Base-by-base conservation (phyloP, 331 rosid species). In the Telfairia occidentalis region DNA sequence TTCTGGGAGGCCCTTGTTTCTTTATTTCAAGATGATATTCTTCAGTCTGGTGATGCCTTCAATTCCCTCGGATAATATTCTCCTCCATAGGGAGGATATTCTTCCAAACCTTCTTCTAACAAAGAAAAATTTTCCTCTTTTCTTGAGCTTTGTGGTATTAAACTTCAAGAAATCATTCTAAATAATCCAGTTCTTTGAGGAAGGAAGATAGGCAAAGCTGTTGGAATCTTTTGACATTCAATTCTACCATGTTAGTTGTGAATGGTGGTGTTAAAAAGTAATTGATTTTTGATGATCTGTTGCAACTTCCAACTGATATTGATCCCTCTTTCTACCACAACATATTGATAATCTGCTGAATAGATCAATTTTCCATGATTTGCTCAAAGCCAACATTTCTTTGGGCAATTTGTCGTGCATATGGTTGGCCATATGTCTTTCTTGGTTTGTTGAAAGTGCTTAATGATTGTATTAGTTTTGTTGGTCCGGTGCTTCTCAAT, bases 401-500 rank as follows among this genome's bases (percentile, higher is more conserved):
- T 77, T 83, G 86, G 87, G 97, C 96, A 73, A 82, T 89, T 32
- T 91, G 91, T 83, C 63, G 60, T 83, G 98, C 96, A 73, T 93
- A 91, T 85, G 97, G 98, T 70, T 91, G 96, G 98, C 96, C 94
- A 50, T 93, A 93, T 78, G 64, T 83, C 75, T 61, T 83, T 85
- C 87, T 93, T 67, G 98, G 98, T 60, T 87, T 93, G 45, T 76
- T 93, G 75, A 91, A 94, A 96, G 96, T 89, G 84, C 79, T 91
- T 79, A 94, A 94, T 84, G 98, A 94, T 76, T 87, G 81, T 79
- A 84, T 89, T 80, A 92, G 97, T 80, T 94, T 91, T 87, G 92
- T 76, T 71, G 98, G 95, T 83, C 97, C 98, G 7, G 67, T 94
- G 91, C 97, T 94, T 81, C 98, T 94, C 88, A 94, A 94, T 83